Percentiles rank a stretch among this genome's conserved stretches.
Evolutionary conservation across 257 asterid genomes (phyloP).

Genomic region (Solanum chiquidenum): DNA sequence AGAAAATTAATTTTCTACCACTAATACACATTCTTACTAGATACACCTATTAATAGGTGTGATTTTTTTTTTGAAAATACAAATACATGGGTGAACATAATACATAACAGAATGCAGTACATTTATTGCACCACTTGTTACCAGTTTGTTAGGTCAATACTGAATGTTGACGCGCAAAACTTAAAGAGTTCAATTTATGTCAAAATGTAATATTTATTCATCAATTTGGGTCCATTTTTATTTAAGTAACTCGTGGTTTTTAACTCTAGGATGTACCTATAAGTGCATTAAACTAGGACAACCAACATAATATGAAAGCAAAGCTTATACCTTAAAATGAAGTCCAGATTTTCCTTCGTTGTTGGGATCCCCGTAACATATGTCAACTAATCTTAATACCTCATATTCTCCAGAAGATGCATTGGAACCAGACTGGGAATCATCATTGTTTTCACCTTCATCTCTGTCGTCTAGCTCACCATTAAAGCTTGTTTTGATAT

Average conservation of each 20-base stretch:
- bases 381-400: slow-evolving; percentile 43
- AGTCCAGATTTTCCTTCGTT: slow-evolving; percentile 40
- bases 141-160: background rate
- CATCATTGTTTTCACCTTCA: slow-evolving; percentile 13
- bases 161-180: background rate
- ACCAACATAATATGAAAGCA: background rate
- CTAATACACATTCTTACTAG: background rate
- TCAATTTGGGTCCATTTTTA: background rate
- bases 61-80: background rate
- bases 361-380: slow-evolving; percentile 72
- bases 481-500: slow-evolving; percentile 21
- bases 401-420: slow-evolving; percentile 47
- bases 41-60: background rate
- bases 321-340: slow-evolving; percentile 53
- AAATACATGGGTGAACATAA: background rate
- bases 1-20: background rate
- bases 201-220: background rate
- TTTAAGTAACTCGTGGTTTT: background rate
- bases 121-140: background rate
- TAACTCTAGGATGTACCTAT: background rate
- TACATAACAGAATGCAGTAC: background rate
- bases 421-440: slow-evolving; percentile 13
- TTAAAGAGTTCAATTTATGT: background rate
- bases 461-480: slow-evolving; percentile 17
- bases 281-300: background rate